Evolutionary conservation across 1,284 basidiomycete species (phyloP), one percentile per base, ranked within the genome.

Genomic region (Ustilago tritici): DNA sequence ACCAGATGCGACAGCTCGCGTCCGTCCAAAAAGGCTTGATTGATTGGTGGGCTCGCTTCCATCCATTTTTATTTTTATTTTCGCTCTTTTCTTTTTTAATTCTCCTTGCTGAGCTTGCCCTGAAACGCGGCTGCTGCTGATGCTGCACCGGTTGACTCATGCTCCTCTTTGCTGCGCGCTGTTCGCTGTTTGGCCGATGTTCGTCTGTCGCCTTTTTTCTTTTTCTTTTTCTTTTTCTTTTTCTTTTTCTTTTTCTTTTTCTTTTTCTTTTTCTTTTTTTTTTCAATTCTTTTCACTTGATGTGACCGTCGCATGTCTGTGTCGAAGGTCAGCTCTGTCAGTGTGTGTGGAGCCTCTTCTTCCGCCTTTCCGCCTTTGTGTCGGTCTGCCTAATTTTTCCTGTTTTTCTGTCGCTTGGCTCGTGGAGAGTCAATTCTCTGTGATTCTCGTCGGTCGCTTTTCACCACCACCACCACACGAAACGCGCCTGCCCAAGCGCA

Each of bases 1-100:
- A 19, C 43, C n/a, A 46, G 43, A 46, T 46, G 43, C 43, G n/a
- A 46, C 43, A 19, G 43, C 43, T 46, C 43, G 43, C 43, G n/a
- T 46, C 43, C 43, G 19, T 6, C 43, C 23, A 28, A 46, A 46
- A 46, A 19, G 43, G n/a, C 43, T 46, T 19, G 40, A 43, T 43
- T 43, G 40, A 11, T 41, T 41, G 40, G 1, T 38, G 34, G 28
- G 8, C 35, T 38, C 54, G 38, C 54, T 36, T 31, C 54, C 36
- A 23, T 35, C 4, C 14, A 12, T 19, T 17, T 9, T 36, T 23
- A 23, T 23, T 23, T 5, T 19, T 19, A 8, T 19, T 46, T 23
- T 36, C 35, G 17, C 23, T 28, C 23, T 28, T 28, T 5, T 19
- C 10, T 19, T 19, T 46, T 46, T 46, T 46, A 15, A 46, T 19